Conservation (phyloP, 441 rosid genomes). For the Pelargonium cotyledonis region DNA sequence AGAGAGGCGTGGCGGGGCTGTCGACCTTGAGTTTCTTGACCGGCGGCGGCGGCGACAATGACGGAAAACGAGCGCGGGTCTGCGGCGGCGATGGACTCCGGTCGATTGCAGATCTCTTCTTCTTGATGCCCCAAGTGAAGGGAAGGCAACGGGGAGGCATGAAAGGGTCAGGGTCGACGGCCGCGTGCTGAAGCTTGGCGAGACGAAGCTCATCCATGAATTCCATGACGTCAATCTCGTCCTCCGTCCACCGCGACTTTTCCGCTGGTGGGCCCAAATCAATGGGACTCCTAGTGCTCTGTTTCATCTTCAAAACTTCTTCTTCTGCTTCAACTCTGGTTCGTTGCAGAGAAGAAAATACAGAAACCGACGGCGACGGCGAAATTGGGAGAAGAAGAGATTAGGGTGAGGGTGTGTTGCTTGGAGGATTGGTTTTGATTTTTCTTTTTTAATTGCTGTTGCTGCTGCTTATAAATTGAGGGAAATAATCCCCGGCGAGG, state of each 20-base stretch:
- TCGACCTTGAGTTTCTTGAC: not conserved
- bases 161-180: too few species aligned
- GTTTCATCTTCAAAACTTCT: not conserved
- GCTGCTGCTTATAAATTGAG: too few species aligned
- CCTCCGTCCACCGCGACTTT: not conserved
- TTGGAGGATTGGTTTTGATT: not conserved
- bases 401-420: not conserved
- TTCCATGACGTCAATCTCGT: not conserved
- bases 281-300: not conserved
- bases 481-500: too few species aligned
- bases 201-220: not conserved
- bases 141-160: not conserved
- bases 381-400: not conserved
- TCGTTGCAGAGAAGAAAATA: not conserved
- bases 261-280: not conserved
- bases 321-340: not conserved
- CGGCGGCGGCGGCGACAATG: not conserved
- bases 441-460: too few species aligned
- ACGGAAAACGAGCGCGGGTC: too few species aligned
- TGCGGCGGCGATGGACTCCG: not conserved
- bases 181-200: not conserved
- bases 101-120: not conserved
- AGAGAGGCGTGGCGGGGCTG: conserved; percentile 13
- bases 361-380: not conserved
- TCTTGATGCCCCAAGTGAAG: not conserved